phyloP scores from a whole-genome alignment of 2,329 filamentous ascomycete genomes.

The Pseudogymnoascus sp. region DNA sequence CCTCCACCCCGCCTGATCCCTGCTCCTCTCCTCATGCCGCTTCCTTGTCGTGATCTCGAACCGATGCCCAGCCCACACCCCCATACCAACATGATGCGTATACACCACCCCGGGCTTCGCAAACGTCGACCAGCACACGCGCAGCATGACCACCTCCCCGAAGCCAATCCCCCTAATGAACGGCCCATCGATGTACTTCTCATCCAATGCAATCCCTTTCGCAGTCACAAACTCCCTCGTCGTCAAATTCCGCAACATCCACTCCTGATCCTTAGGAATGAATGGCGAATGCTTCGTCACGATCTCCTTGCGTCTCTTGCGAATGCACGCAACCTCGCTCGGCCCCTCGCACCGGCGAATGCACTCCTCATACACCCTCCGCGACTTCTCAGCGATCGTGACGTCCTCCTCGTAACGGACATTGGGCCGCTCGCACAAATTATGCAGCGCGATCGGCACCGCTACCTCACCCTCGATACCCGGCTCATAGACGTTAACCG shows the following conservation, averaged over 20 bases:
- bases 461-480: too few relatives aligned
- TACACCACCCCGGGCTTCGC: too few relatives aligned
- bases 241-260: background rate
- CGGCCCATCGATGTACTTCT: background rate
- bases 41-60: background rate
- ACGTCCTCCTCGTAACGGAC: too few relatives aligned
- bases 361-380: too few relatives aligned
- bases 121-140: background rate
- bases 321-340: too few relatives aligned
- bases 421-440: too few relatives aligned
- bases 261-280: background rate
- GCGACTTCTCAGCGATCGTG: too few relatives aligned
- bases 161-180: background rate
- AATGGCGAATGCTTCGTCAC: background rate
- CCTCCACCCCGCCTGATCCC: background rate
- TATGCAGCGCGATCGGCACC: too few relatives aligned
- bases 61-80: background rate
- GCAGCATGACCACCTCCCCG: background rate
- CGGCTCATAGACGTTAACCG: too few relatives aligned
- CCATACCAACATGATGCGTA: background rate
- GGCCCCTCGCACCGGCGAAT: too few relatives aligned
- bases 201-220: background rate
- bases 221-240: background rate
- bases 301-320: too few relatives aligned
- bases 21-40: background rate